These are phyloP conservation scores for Artemisia tridentata DNA, from an alignment of 129 eudicot species.

Conservation along the genomic window DNA sequence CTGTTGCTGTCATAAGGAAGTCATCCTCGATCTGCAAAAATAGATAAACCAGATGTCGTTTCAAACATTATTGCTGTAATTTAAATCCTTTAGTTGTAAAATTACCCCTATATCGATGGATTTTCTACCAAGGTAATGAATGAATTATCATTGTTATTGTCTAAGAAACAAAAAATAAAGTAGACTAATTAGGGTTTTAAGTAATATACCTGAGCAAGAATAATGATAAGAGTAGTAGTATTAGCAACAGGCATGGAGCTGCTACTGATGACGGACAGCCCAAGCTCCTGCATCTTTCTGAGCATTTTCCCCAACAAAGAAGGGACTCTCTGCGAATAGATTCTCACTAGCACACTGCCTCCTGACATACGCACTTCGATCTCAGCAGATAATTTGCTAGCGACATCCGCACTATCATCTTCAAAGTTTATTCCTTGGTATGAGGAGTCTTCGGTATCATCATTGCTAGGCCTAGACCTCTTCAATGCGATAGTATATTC, in stretches of 20 bases:
- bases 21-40: constrained; percentile 33
- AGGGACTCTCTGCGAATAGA: constrained; percentile 29
- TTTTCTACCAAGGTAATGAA: not conserved
- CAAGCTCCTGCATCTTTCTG: constrained; percentile 44
- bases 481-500: constrained; percentile 24
- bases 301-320: constrained; percentile 33
- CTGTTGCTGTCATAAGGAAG: constrained; percentile 30
- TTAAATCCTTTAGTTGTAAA: too few species aligned
- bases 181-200: not conserved
- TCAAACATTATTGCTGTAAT: not conserved
- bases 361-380: constrained; percentile 43
- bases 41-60: not conserved
- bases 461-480: constrained; percentile 27
- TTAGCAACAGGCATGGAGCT: constrained; percentile 53
- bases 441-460: constrained; percentile 38
- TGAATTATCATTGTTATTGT: not conserved
- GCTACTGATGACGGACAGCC: constrained; percentile 38
- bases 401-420: not conserved
- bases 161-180: too few species aligned
- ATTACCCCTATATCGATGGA: not conserved
- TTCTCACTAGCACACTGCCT: constrained; percentile 37
- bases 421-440: constrained; percentile 36
- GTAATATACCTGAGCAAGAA: constrained; percentile 44
- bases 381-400: constrained; percentile 30
- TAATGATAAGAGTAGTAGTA: constrained; percentile 38